Base-by-base conservation (phyloP, 768 basidiomycete species). In the Tulasnella sp. region DNA sequence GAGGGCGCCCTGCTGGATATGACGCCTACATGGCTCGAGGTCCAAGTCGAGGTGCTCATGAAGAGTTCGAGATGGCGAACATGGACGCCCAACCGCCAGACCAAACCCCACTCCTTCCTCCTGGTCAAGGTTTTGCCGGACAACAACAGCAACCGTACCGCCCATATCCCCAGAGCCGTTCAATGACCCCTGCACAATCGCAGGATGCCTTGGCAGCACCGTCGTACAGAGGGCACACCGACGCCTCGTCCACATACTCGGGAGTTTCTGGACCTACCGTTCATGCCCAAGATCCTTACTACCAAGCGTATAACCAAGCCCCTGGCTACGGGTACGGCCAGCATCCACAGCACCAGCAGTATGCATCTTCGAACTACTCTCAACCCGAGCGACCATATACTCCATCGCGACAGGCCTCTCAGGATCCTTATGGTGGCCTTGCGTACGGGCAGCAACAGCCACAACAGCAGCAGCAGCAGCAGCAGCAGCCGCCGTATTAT, bases 21-120 rank as follows among this genome's bases (percentile, higher is more conserved):
- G 77, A 78, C 40, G 46, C 71, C 16, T 80, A 80, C 44, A 74
- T 80, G 77, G 46, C 68, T 1, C 19, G 46, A 7, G 80, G 80
- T 18, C 80, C 80, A 0, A 73, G 46, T 16, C 46, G 74, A 42
- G 76, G 46, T 27, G 10, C 27, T 39, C 34, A 39, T 3, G 76
- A 77, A 19, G 76, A 77, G 58, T 77, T 77, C 52, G 76, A 77
- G 56, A 39, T 77, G 48, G 46, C 76, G 38, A 68, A 56, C 40
- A 77, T 77, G 31, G 24, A 77, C 3, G 48, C 12, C 18, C 48
- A 62, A 39, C 31, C 31, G 27, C 52, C 48, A 34, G 76, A 77
- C 58, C 31, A 40, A 39, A 77, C 76, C 19, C 76, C 76, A 38
- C 76, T 77, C 1, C 19, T 77, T 38, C 76, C 76, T 7, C 76